These are phyloP conservation scores for Solanum sejunctum DNA, from an alignment of 257 asterid genomes.

Conservation along the genomic window DNA sequence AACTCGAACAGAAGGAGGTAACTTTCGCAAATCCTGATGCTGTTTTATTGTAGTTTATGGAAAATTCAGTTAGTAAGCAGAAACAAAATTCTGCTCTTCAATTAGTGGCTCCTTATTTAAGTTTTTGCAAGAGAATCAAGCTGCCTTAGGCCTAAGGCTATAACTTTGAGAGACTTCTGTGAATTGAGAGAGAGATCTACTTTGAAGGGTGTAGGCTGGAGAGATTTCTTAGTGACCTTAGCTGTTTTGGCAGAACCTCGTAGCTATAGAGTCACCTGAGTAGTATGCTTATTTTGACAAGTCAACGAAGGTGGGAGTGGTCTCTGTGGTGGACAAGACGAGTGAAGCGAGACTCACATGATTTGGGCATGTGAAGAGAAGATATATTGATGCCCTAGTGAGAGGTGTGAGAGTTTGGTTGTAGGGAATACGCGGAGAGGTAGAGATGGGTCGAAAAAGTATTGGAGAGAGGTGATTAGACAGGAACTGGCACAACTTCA, in stretches of 20 bases:
- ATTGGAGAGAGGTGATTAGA: no score
- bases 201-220: neutral
- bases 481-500: no score
- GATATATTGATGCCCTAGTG: no score
- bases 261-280: neutral
- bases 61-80: neutral
- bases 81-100: neutral
- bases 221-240: neutral
- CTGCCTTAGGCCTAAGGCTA: neutral
- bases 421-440: no score
- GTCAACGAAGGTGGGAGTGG: neutral
- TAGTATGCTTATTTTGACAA: neutral
- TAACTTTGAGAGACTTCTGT: neutral
- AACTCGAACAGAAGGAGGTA: conserved; percentile 93
- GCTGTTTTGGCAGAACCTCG: neutral
- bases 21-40: neutral
- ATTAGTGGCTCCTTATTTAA: neutral
- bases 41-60: neutral
- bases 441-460: no score
- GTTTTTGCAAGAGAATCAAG: neutral
- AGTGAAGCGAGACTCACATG: no score
- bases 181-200: neutral
- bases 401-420: no score
- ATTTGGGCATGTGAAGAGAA: no score
- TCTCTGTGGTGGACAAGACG: no score